Evolutionary conservation across 805 yeast genomes (phyloP), one percentile per base, ranked within the genome.

Genomic region (Cyberlindnera nakhonratchasimensis): DNA sequence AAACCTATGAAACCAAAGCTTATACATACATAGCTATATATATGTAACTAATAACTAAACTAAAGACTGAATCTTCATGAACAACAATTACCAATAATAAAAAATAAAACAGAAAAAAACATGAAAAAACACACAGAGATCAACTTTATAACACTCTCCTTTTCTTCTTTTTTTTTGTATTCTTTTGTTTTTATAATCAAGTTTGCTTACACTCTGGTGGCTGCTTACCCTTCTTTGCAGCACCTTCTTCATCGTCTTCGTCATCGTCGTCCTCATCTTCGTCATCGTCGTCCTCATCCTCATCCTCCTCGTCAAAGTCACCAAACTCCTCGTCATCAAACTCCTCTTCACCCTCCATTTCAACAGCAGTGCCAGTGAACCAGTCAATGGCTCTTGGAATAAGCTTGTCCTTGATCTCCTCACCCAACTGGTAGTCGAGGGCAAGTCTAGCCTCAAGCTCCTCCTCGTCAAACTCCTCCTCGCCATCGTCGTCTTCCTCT

Each of bases 301-400:
- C 66, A 36, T 61, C 72, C 5, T 60, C 72, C 2, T 63, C 65
- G 5, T 62, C 71, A 14, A 56, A 68, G 19, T 58, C 69, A 22
- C 52, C 67, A 13, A 54, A 69, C 10, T 59, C 68, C 11, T 67
- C 83, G 12, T 74, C 85, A 32, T 74, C 83, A n/a, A 38, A 38
- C 20, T 14, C 35, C 4, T 76, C 87, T 3, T 74, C 82, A 14
- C 76, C 86, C 9, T 74, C 88, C 12, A 76, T 78, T 43, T 86
- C 95, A 45, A 91, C 75, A 19, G 99, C 99, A 52, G 88, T 88
- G 36, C 99, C 99, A 9, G 99, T 91, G 65, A 89, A 93, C 98
- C 99, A 93, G 64, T 91, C 98, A 57, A 93, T 77, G 39, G 98
- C 98, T 62, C 96, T 81, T 49, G 98, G 97, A 49, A 93, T 82